Conservation (phyloP, 352 stramenopile species). For the Blastocystis sp. region DNA sequence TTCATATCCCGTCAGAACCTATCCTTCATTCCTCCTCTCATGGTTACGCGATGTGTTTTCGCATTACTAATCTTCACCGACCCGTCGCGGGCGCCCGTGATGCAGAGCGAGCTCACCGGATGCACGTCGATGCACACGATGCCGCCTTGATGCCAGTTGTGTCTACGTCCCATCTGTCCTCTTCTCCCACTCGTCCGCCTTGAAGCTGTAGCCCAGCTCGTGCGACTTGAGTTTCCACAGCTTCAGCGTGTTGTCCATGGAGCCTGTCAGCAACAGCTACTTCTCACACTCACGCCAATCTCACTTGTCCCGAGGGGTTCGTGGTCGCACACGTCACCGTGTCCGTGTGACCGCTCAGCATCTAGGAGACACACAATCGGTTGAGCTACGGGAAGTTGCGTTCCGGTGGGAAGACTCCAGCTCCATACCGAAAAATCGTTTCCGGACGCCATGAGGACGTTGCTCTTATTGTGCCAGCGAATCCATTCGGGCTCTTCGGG, state of each 20-base stretch:
- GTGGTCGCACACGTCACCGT: constrained; percentile 6
- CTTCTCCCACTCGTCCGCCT: neutral
- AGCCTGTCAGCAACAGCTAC: constrained; percentile 45
- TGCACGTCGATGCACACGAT: constrained; percentile 14
- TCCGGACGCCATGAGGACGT: constrained; percentile 24
- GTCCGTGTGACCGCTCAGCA: constrained; percentile 31
- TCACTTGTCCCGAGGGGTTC: constrained; percentile 7
- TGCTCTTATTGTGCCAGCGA: constrained; percentile 4
- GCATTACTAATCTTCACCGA: constrained; percentile 44
- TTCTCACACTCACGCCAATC: neutral
- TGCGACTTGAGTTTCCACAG: constrained; percentile 38
- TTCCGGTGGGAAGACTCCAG: constrained; percentile 5
- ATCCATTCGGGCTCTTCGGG: constrained; percentile 42
- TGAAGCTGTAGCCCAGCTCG: constrained; percentile 24
- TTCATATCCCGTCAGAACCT: constrained; percentile 35
- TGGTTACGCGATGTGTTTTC: constrained; percentile 23
- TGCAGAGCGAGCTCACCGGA: neutral
- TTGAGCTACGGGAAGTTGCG: neutral
- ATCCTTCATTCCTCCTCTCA: neutral
- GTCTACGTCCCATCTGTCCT: neutral
- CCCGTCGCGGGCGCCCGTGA: constrained; percentile 25
- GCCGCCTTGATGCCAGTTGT: constrained; percentile 40
- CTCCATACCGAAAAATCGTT: constrained; percentile 41
- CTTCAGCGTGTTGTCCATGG: constrained; percentile 42
- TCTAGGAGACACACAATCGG: neutral